Evolutionary conservation across 768 basidiomycete species (phyloP).

Genomic region (Mycena galopus): DNA sequence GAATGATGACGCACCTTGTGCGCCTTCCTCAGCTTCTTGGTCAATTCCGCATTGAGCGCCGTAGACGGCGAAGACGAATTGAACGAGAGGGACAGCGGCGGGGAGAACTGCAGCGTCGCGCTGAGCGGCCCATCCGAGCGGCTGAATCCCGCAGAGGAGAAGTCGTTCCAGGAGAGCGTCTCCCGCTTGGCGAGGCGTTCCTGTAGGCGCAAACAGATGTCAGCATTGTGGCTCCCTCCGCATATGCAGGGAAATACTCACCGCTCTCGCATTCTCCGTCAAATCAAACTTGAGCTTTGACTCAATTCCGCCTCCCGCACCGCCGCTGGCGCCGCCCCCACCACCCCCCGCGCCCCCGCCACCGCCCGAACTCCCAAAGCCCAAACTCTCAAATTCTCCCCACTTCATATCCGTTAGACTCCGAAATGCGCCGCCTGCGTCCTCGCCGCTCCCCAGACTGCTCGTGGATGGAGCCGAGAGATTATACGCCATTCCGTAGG

Average conservation of each 20-base stretch:
- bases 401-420: conserved; percentile 90
- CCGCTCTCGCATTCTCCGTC: conserved; percentile 86
- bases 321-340: background rate
- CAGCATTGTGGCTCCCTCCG: background rate
- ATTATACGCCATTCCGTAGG: conserved; percentile 25
- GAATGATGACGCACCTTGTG: conserved; percentile 70
- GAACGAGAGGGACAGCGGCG: conserved; percentile 49
- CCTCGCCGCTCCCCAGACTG: conserved; percentile 50
- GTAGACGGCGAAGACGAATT: conserved; percentile 53
- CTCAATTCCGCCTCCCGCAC: conserved; percentile 60
- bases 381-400: conserved; percentile 91
- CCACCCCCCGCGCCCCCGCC: conserved; percentile 37
- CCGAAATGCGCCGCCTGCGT: conserved; percentile 77
- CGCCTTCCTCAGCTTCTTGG: conserved; percentile 85
- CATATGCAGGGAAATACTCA: conserved; percentile 39
- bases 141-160: conserved; percentile 85
- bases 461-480: conserved; percentile 44
- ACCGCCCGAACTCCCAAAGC: conserved; percentile 74
- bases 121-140: conserved; percentile 82
- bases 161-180: conserved; percentile 93
- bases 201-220: conserved; percentile 49
- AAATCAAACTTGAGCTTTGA: conserved; percentile 94
- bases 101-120: conserved; percentile 86
- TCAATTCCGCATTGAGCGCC: conserved; percentile 76
- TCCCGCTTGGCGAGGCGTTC: conserved; percentile 79